These are phyloP conservation scores for Dionaea muscipula DNA, from an alignment of 179 eudicot species.

Conservation along the genomic window DNA sequence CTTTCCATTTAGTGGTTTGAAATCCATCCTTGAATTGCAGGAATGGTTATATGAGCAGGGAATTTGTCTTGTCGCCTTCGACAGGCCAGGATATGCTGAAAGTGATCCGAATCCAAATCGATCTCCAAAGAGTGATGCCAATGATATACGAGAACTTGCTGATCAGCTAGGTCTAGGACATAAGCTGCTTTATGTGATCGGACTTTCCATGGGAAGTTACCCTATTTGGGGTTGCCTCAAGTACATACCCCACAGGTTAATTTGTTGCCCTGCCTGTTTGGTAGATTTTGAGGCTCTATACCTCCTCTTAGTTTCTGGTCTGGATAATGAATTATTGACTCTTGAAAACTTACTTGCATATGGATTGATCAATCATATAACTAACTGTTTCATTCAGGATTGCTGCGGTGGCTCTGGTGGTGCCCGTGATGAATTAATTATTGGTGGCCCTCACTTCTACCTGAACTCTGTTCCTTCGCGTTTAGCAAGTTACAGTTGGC, in stretches of 20 bases:
- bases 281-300: no score
- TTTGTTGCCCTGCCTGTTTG: not conserved
- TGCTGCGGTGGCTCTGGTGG: conserved; percentile 20
- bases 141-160: conserved; percentile 65
- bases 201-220: conserved; percentile 53
- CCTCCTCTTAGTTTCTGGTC: no score
- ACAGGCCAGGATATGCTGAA: conserved; percentile 77
- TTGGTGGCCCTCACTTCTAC: conserved; percentile 39
- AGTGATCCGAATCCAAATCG: conserved; percentile 75
- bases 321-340: no score
- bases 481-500: conserved; percentile 10
- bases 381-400: conserved; percentile 16
- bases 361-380: no score
- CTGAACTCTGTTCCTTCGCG: conserved; percentile 10
- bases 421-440: conserved; percentile 26
- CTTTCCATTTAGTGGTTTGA: not conserved
- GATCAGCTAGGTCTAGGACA: conserved; percentile 52
- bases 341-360: no score
- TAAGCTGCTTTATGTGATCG: conserved; percentile 48
- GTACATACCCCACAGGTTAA: conserved; percentile 47
- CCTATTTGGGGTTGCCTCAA: conserved; percentile 59
- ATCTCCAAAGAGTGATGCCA: conserved; percentile 49
- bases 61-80: conserved; percentile 42
- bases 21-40: conserved; percentile 18
- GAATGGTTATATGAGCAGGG: conserved; percentile 44